phyloP scores from a whole-genome alignment of 192 early-diverging fungal genomes.

The Coemansia sp. region DNA sequence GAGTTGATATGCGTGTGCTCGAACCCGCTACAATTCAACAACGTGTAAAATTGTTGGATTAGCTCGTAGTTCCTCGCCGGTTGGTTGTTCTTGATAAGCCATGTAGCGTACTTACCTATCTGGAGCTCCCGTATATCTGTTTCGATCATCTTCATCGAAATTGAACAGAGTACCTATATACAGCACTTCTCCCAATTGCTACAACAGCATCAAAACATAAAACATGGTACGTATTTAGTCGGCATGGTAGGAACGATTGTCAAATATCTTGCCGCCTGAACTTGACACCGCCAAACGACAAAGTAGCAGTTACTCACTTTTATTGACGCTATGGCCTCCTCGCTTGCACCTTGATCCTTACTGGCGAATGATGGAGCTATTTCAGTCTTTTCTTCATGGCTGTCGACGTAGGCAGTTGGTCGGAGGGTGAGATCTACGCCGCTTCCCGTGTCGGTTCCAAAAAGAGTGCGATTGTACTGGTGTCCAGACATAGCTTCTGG shows the following conservation, averaged over 20 bases:
- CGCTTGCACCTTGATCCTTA: neutral
- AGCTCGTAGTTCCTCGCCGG: neutral
- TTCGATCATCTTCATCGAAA: slow-evolving; percentile 33
- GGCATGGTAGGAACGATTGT: neutral
- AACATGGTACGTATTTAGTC: neutral
- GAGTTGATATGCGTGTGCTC: slow-evolving; percentile 17
- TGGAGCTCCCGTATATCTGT: neutral
- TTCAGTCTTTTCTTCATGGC: neutral
- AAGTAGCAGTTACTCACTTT: slow-evolving; percentile 17
- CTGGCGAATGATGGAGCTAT: neutral
- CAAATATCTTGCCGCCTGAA: neutral
- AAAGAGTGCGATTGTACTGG: slow-evolving; percentile 20
- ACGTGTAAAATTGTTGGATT: neutral
- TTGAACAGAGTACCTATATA: slow-evolving; percentile 26
- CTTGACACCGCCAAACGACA: neutral
- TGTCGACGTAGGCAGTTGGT: neutral
- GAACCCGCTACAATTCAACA: slow-evolving; percentile 4
- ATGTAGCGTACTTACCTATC: neutral
- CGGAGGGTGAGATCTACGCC: slow-evolving; percentile 17
- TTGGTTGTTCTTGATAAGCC: neutral
- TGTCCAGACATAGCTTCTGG: neutral
- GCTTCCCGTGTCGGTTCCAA: neutral
- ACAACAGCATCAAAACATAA: slow-evolving; percentile 2
- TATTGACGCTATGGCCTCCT: slow-evolving; percentile 13
- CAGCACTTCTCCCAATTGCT: slow-evolving; percentile 43